These are phyloP conservation scores for Backusella australiensis DNA, from an alignment of 192 early-diverging fungal species.

Conservation along the genomic window DNA sequence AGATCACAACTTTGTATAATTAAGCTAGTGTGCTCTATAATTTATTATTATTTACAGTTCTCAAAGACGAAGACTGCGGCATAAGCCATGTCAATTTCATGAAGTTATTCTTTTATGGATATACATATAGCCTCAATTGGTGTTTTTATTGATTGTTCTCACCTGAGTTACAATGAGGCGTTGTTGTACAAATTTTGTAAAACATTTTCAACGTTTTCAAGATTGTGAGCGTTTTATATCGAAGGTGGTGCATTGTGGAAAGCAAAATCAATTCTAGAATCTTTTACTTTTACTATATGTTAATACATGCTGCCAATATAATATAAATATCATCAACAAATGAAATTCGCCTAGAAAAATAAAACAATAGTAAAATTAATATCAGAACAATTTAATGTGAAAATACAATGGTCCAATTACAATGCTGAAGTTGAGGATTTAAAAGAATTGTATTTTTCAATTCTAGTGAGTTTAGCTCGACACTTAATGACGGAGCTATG, in stretches of 20 bases:
- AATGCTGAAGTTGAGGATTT: neutral
- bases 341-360: neutral
- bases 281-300: neutral
- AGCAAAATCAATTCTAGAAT: neutral
- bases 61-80: neutral
- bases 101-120: neutral
- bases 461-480: neutral
- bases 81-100: neutral
- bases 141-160: neutral
- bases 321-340: neutral
- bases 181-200: neutral
- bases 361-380: neutral
- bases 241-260: neutral
- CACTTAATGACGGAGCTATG: neutral
- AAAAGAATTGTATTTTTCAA: neutral
- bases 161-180: neutral
- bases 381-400: neutral
- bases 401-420: neutral
- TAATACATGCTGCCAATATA: neutral
- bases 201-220: neutral
- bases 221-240: neutral
- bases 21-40: too few species aligned
- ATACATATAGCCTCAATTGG: neutral
- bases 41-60: neutral
- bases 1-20: too few species aligned